These are phyloP conservation scores for Lolium rigidum DNA, from an alignment of 176 grass and related monocot genomes.

Conservation along the genomic window DNA sequence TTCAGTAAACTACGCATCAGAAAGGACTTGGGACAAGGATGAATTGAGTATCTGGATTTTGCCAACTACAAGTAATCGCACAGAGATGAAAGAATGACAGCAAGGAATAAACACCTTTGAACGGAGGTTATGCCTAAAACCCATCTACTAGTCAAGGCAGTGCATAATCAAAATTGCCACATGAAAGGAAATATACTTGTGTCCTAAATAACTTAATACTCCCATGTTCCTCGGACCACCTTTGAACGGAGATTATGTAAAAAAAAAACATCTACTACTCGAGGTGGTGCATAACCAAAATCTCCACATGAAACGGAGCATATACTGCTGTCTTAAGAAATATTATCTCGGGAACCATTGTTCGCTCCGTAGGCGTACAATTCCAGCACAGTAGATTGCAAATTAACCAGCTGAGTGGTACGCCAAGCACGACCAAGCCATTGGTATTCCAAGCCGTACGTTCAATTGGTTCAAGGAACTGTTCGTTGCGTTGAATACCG, in stretches of 20 bases:
- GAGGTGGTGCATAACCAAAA: background rate
- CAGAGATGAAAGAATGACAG: background rate
- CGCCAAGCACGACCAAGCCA: background rate
- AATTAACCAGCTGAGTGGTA: background rate
- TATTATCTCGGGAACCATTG: too few species aligned
- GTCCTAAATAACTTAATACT: too few species aligned
- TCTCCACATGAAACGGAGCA: background rate
- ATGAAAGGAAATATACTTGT: background rate
- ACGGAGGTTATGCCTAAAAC: background rate
- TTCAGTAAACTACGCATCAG: slow-evolving; percentile 4
- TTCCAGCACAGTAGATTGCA: background rate
- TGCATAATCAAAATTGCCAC: background rate
- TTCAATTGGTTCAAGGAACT: background rate
- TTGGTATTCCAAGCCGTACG: background rate
- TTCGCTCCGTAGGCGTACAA: too few species aligned
- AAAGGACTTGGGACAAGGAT: background rate
- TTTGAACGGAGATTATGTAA: too few species aligned
- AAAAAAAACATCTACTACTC: too few species aligned
- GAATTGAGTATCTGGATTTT: too few species aligned
- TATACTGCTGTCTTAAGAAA: background rate
- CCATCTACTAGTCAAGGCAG: background rate
- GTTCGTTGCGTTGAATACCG: background rate
- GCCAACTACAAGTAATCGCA: too few species aligned
- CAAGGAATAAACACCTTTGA: background rate
- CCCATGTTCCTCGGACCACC: too few species aligned